A percentile compares a stretch with the other conserved stretches of the same genome.
Evolutionary conservation across 179 eudicot species (phyloP).

Genomic region (Silene noctiflora): DNA sequence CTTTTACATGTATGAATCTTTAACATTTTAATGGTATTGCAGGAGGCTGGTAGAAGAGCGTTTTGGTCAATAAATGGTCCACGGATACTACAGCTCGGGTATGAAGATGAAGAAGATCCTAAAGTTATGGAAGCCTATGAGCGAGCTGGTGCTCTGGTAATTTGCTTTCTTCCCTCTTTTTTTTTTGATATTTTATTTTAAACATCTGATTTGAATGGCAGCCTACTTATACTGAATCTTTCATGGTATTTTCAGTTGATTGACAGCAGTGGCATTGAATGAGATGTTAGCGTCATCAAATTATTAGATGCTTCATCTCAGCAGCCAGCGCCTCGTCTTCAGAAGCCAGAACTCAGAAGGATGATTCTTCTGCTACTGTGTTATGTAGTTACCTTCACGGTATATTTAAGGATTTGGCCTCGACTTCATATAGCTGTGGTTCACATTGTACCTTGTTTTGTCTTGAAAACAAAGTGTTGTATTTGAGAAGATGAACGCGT

Average conservation of each 20-base stretch:
- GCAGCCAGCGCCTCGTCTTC: not conserved
- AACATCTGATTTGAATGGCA: not conserved
- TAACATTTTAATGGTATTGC: conserved; percentile 9
- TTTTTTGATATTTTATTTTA: too few relatives aligned
- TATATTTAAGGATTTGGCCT: too few relatives aligned
- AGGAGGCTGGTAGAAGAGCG: conserved; percentile 95
- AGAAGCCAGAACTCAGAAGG: not conserved
- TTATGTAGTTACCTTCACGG: not conserved
- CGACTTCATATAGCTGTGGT: not conserved
- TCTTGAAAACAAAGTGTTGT: too few relatives aligned
- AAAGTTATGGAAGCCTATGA: conserved; percentile 95
- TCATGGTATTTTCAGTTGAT: conserved; percentile 58
- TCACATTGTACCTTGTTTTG: too few relatives aligned
- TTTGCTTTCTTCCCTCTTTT: not conserved
- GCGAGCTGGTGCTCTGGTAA: conserved; percentile 87
- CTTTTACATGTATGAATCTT: not conserved
- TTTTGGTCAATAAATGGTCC: conserved; percentile 98
- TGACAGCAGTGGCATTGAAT: conserved; percentile 48
- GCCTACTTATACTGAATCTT: not conserved
- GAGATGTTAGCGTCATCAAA: conserved; percentile 19
- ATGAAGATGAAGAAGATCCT: conserved; percentile 87
- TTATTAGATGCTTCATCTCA: not conserved
- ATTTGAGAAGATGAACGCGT: too few relatives aligned
- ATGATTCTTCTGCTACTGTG: not conserved
- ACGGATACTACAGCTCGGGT: conserved; percentile 90